Evolutionary conservation across 805 yeast genomes (phyloP).

Genomic region (Lipomyces yamanashiensis): DNA sequence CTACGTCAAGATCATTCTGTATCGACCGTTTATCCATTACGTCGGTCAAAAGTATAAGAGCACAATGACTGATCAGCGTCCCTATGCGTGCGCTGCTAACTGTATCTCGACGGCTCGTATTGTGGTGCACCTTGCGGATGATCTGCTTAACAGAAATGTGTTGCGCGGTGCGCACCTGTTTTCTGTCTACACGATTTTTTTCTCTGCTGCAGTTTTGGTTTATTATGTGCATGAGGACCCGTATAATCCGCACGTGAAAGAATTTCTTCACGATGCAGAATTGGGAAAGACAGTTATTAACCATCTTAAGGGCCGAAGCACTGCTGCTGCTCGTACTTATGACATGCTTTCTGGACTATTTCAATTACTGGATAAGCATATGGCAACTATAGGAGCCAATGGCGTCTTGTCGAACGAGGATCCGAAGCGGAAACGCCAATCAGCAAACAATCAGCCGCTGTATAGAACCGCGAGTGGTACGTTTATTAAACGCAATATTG

Average conservation of each 20-base stretch:
- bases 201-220: slow-evolving; percentile 83
- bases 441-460: neutral
- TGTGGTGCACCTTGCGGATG: slow-evolving; percentile 79
- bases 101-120: slow-evolving; percentile 84
- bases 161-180: slow-evolving; percentile 90
- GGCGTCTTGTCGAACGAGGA: slow-evolving; percentile 15
- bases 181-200: slow-evolving; percentile 84
- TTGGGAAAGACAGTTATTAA: slow-evolving; percentile 76
- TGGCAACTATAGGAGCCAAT: slow-evolving; percentile 21
- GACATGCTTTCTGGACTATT: slow-evolving; percentile 52
- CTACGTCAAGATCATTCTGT: slow-evolving; percentile 78
- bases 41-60: slow-evolving; percentile 59
- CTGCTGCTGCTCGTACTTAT: slow-evolving; percentile 80
- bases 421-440: slow-evolving; percentile 29
- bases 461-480: slow-evolving; percentile 16
- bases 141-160: slow-evolving; percentile 72
- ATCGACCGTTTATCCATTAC: slow-evolving; percentile 87
- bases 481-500: slow-evolving; percentile 1
- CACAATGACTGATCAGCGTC: slow-evolving; percentile 55
- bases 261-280: slow-evolving; percentile 75
- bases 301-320: slow-evolving; percentile 69
- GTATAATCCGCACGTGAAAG: slow-evolving; percentile 43
- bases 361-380: slow-evolving; percentile 41
- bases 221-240: slow-evolving; percentile 69
- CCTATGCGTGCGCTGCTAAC: slow-evolving; percentile 74